phyloP scores from a whole-genome alignment of 306 rosid genomes.

The Cercis canadensis region DNA sequence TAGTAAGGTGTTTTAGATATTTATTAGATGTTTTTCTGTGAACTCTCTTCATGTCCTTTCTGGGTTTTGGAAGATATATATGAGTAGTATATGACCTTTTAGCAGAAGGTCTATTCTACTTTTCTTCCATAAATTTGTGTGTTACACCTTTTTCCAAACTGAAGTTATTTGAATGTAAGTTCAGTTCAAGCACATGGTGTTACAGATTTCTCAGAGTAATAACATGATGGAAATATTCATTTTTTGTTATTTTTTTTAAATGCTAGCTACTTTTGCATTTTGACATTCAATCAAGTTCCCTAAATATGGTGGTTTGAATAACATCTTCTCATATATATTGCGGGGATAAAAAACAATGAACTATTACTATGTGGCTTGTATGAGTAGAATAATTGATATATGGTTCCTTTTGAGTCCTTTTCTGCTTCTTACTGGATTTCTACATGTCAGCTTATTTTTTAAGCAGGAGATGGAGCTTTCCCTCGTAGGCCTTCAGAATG shows the following conservation, averaged over 20 bases:
- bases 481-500: slow-evolving; percentile 95
- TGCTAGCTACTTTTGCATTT: background rate
- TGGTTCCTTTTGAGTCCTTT: background rate
- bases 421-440: slow-evolving; percentile 25
- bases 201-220: background rate
- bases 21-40: too few relatives aligned
- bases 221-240: too few relatives aligned
- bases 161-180: too few relatives aligned
- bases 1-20: too few relatives aligned
- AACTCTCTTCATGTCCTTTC: background rate
- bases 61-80: background rate
- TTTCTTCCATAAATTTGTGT: too few relatives aligned
- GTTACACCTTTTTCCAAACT: too few relatives aligned
- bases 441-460: slow-evolving; percentile 68
- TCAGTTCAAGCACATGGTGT: background rate
- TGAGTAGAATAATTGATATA: slow-evolving; percentile 7
- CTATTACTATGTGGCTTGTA: background rate
- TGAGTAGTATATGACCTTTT: too few relatives aligned
- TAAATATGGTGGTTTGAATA: background rate
- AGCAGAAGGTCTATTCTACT: too few relatives aligned
- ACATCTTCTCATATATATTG: background rate
- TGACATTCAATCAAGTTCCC: background rate
- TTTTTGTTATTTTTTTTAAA: too few relatives aligned
- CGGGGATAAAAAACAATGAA: background rate
- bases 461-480: slow-evolving; percentile 99